Percentiles rank a stretch among this genome's conserved stretches.
phyloP scores from a whole-genome alignment of 306 rosid species.

The Echinosophora koreensis region DNA sequence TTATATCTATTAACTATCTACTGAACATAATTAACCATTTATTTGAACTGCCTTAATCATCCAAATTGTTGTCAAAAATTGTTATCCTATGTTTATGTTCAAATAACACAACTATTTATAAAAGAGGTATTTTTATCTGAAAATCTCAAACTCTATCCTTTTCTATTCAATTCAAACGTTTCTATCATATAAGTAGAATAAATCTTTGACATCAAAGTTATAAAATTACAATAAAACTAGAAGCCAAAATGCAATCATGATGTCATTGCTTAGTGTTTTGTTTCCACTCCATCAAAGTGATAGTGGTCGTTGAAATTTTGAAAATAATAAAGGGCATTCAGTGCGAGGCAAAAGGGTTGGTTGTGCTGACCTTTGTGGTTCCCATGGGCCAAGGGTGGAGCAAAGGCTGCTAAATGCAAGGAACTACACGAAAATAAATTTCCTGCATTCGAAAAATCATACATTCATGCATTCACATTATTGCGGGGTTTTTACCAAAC shows the following conservation, averaged over 20 bases:
- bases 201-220: not conserved
- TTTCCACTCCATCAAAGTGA: not conserved
- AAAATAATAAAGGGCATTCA: not conserved
- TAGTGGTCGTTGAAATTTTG: not conserved
- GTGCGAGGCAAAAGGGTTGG: not conserved
- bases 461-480: no score
- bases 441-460: no score
- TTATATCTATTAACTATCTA: no score
- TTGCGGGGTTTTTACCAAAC: no score
- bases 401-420: not conserved
- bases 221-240: not conserved
- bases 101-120: no score
- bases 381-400: not conserved
- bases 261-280: not conserved
- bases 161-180: slow-evolving; percentile 12
- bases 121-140: no score
- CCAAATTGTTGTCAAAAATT: no score
- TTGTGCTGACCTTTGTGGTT: slow-evolving; percentile 14
- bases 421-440: no score
- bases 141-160: not conserved
- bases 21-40: no score
- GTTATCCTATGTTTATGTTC: no score
- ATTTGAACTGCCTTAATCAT: no score
- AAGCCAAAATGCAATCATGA: not conserved
- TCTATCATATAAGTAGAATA: not conserved